Base-by-base conservation (phyloP, 805 yeast genomes). In the Isabelozyma gotoi region DNA sequence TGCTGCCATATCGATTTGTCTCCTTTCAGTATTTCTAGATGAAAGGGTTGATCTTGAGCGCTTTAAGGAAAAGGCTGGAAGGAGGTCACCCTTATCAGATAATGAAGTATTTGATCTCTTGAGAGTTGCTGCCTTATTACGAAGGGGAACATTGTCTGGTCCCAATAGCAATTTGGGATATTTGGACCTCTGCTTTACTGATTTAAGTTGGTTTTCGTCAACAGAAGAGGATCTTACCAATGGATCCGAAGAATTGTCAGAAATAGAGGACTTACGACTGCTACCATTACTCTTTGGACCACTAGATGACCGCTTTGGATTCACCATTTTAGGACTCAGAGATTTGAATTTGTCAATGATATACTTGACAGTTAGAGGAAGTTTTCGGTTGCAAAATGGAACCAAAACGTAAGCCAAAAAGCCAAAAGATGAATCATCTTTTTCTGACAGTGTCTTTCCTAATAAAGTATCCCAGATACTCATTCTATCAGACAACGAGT, bases 401-500 rank as follows among this genome's bases (percentile, higher is more conserved):
- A 80, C 67, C 2, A 81, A 45, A 7, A 80, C 78, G 47, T 74
- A 75, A 3, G 73, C 78, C 32, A 78, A 58, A 51, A 78, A 81
- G 3, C 80, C 81, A 15, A 59, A 49, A 0, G 75, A 62, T 11
- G 74, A 68, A 5, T 68, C 61, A 36, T 73, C 77, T 34, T 62
- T 65, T 20, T 59, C 56, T 10, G 51, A 58, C 10, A 57, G 50
- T 0, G 58, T 47, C 7, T 67, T 65, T 1, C 68, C 68, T 16
- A 71, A 45, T 15, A 81, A 54, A 5, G 78, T 67, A 49, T 81
- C 85, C 69, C 81, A 69, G 27, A 81, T 71, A 19, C 76, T 73
- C 49, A 81, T 60, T 46, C 80, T 74, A 53, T 80, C 85, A 2
- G 80, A 53, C 24, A 76, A 66, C 5, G 75, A 55, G 45, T 75